A percentile compares a stretch with the other conserved stretches of the same genome.
Conservation (phyloP, 257 asterid species). For the Anisodus acutangulus region DNA sequence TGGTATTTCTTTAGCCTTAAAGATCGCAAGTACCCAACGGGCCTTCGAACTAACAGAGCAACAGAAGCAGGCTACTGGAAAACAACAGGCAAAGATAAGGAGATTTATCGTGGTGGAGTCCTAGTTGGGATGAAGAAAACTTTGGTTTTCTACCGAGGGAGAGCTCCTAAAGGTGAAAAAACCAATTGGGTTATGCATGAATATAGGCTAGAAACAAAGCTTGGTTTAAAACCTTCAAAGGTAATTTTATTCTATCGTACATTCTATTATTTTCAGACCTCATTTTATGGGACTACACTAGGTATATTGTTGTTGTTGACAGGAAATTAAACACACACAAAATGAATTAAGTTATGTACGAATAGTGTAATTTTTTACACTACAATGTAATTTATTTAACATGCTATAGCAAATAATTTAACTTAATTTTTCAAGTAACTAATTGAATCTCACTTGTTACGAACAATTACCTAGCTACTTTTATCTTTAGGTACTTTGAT, state of each 20-base stretch:
- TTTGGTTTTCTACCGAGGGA: slow-evolving; percentile 74
- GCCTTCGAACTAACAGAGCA: slow-evolving; percentile 74
- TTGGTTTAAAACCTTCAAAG: slow-evolving; percentile 59
- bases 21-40: slow-evolving; percentile 86
- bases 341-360: no score
- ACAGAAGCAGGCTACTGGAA: slow-evolving; percentile 90
- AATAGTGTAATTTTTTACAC: no score
- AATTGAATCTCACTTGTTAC: no score
- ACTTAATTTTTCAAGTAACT: no score
- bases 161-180: slow-evolving; percentile 92
- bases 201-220: slow-evolving; percentile 61
- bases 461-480: no score
- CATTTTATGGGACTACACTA: no score
- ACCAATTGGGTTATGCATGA: slow-evolving; percentile 96
- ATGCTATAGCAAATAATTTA: no score
- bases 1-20: slow-evolving; percentile 82
- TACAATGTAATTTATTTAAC: no score
- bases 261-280: no score
- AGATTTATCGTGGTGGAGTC: slow-evolving; percentile 57
- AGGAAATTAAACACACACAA: not conserved
- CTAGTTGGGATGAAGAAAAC: slow-evolving; percentile 90
- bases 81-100: slow-evolving; percentile 88
- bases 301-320: no score
- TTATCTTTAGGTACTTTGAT: no score
- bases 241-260: slow-evolving; percentile 35